Evolutionary conservation across 139 green algal species (phyloP).

Genomic region (Zygnema circumcarinatum): DNA sequence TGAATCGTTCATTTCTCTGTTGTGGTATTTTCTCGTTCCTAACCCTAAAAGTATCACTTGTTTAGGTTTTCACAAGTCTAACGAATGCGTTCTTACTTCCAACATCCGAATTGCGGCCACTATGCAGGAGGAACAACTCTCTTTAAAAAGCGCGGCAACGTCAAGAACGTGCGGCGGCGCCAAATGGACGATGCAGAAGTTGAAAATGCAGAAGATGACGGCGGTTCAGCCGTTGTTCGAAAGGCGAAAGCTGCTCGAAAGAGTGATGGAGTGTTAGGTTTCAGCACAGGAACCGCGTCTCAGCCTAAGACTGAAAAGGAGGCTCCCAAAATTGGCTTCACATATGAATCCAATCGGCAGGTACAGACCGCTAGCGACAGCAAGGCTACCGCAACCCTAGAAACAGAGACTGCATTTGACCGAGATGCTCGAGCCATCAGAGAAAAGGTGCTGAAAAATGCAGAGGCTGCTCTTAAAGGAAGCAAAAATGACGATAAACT

Average conservation of each 20-base stretch:
- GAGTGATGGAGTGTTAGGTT: background rate
- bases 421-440: slow-evolving; percentile 48
- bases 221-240: background rate
- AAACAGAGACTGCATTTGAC: slow-evolving; percentile 61
- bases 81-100: background rate
- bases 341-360: slow-evolving; percentile 13
- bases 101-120: too few relatives aligned
- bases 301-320: background rate
- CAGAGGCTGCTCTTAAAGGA: slow-evolving; percentile 42
- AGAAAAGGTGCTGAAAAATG: slow-evolving; percentile 56
- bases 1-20: too few relatives aligned
- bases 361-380: slow-evolving; percentile 34
- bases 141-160: slow-evolving; percentile 2
- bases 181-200: background rate
- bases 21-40: too few relatives aligned
- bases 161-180: background rate
- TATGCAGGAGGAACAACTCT: background rate
- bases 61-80: background rate
- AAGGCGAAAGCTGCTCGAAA: background rate
- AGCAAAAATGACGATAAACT: slow-evolving; percentile 42
- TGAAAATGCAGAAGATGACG: background rate
- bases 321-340: background rate
- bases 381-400: slow-evolving; percentile 44
- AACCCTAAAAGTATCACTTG: slow-evolving; percentile 10
- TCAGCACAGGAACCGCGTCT: background rate